Base-by-base conservation (phyloP, 2,329 filamentous ascomycete species). In the Colletotrichum incanum region DNA sequence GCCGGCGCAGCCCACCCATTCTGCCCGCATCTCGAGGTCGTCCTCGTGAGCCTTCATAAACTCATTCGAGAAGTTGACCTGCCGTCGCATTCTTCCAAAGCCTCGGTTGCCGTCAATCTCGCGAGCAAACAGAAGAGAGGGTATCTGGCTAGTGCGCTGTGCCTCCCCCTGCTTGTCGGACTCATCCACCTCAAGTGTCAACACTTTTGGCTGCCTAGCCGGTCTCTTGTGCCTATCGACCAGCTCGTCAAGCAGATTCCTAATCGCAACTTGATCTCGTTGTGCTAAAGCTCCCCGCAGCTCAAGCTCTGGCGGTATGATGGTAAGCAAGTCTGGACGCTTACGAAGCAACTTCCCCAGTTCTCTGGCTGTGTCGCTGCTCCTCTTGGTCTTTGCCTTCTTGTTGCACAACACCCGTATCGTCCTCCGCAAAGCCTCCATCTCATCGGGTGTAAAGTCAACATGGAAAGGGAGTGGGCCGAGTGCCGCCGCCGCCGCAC, bases 1-100 rank as follows among this genome's bases (percentile, higher is more conserved):
- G 4, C 90, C 90, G 39, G 90, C 89, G 64, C 89, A 91, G 74
- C 89, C 87, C 2, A 86, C 89, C 83, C 89, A 92, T 75, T 91
- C 86, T 3, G 86, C 82, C 37, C 85, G 82, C 11, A 86, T 80
- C 58, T 84, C 81, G 4, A 92, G 74, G 2, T 80, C 81, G 68
- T 92, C 90, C 74, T 92, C 90, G 7, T 81, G 79, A 31, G 81
- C 78, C 47, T 81, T 84, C 28, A 77, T 82, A 50, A 88, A 83
- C 47, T 85, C 83, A 45, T 84, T 84, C 26, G 80, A 80, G 45
- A 88, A 86, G 73, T 88, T 85, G 23, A 82, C 74, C 5, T 84
- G 84, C 18, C 78, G 77, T 5, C 85, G 80, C 71, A 80, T 84
- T 2, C 80, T 79, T 0, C 84, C 84, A 45, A 86, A 82, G 0